Evolutionary conservation across 768 basidiomycete genomes (phyloP).

Genomic region (Flagelloscypha sp.): DNA sequence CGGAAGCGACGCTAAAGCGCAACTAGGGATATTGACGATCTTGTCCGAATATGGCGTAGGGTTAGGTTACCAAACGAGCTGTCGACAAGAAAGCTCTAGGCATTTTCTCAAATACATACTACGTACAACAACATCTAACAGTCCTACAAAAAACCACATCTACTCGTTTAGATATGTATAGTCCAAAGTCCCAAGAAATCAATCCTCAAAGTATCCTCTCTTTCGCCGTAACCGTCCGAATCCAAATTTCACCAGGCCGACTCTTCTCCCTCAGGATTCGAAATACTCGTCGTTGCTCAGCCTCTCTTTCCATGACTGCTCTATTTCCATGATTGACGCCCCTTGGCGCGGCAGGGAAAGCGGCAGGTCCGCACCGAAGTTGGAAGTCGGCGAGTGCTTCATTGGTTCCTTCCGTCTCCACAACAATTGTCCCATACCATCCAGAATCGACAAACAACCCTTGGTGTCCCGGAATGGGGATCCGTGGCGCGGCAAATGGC

Average conservation of each 20-base stretch:
- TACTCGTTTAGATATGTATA: no score
- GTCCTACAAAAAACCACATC: no score
- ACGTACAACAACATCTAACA: no score
- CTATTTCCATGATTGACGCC: slow-evolving; percentile 21
- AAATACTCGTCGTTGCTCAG: slow-evolving; percentile 49
- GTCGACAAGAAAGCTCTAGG: no score
- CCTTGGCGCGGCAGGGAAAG: slow-evolving; percentile 53
- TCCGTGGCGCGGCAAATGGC: slow-evolving; percentile 22
- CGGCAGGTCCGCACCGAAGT: slow-evolving; percentile 58
- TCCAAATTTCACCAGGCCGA: slow-evolving; percentile 69
- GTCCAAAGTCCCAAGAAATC: no score
- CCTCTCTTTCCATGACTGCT: slow-evolving; percentile 28
- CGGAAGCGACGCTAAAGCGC: no score
- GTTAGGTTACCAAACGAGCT: no score
- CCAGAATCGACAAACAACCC: slow-evolving; percentile 61
- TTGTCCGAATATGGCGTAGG: no score
- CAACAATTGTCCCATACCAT: slow-evolving; percentile 77
- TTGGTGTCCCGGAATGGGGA: slow-evolving; percentile 48
- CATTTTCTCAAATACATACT: no score
- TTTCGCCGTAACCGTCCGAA: slow-evolving; percentile 56
- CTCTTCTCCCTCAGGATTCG: slow-evolving; percentile 72
- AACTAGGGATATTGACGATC: no score
- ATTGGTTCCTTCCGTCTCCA: slow-evolving; percentile 84
- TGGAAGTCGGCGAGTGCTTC: slow-evolving; percentile 76
- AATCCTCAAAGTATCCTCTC: slow-evolving; percentile 53